A percentile compares a stretch with the other conserved stretches of the same genome.
Conservation (phyloP, 257 asterid species). For the Dorcoceras hygrometricum region DNA sequence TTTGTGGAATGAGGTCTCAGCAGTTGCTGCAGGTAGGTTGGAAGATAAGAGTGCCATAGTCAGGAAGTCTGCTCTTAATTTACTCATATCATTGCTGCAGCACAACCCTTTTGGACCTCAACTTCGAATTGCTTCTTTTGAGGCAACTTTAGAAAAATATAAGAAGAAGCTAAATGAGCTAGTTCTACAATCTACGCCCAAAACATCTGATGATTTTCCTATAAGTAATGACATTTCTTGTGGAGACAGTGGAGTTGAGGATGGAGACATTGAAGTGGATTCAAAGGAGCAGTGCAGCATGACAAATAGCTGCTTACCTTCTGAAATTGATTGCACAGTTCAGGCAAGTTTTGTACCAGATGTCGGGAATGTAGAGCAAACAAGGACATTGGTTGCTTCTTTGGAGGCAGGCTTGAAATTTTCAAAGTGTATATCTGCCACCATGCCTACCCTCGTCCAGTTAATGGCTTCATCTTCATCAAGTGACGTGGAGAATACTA, state of each 20-base stretch:
- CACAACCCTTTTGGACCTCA: conserved; percentile 99
- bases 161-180: conserved; percentile 78
- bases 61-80: conserved; percentile 89
- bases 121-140: conserved; percentile 79
- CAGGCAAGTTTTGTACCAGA: conserved; percentile 68
- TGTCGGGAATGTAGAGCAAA: conserved; percentile 92
- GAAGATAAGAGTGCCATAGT: conserved; percentile 99
- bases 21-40: conserved; percentile 88
- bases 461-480: conserved; percentile 98
- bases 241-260: conserved; percentile 54
- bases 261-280: conserved; percentile 41
- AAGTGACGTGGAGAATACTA: conserved; percentile 87
- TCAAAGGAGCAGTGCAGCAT: conserved; percentile 49
- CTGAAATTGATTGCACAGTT: conserved; percentile 33
- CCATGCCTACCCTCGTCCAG: conserved; percentile 85
- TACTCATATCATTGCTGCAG: conserved; percentile 89
- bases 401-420: conserved; percentile 89
- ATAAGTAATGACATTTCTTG: conserved; percentile 47
- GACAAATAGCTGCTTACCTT: conserved; percentile 63
- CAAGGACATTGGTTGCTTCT: conserved; percentile 93
- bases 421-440: conserved; percentile 70
- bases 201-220: conserved; percentile 36
- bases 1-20: conserved; percentile 94
- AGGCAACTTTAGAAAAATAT: conserved; percentile 94
- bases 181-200: conserved; percentile 42